Evolutionary conservation across 371 early-diverging fungal genomes (phyloP), one percentile per base, ranked within the genome.

Genomic region (Rhizopus microsporus): DNA sequence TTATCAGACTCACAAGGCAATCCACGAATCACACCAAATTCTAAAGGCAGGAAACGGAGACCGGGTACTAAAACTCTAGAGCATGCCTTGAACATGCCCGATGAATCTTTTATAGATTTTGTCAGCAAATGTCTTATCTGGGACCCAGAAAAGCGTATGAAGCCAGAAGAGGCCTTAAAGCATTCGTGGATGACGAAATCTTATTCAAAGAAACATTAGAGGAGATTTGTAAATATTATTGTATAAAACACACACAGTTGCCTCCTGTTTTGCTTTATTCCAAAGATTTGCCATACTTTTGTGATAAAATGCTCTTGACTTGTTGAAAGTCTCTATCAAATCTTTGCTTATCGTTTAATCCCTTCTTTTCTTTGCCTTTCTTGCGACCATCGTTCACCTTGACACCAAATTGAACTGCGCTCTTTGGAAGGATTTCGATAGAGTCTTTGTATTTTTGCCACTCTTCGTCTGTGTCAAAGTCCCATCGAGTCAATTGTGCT

Each of bases 141-240:
- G 94, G 93, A 94, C 60, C 95, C 96, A 5, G 84, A 87, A 34
- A 80, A 82, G 57, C 84, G 97, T 23, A 80, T 96, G 76, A 87
- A 78, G 34, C 93, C 97, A 17, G 75, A 72, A 4, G 89, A 94
- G 46, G 97, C 92, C 4, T 59, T 91, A 37, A 76, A 80, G 10
- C 91, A 91, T 54, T 83, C 85, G 34, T 91, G 88, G 90, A 55
- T 67, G 23, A 15, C 50, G 13, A 59, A 55, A 56, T 9, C 51
- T 10, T 31, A 37, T 10, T 32, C 37, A 15, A 52, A 23, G 12
- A 54, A 60, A 48, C 37, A 35, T 15, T 46, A 46, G 29, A 46
- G 29, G 16, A 43, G 15, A 43, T 29, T 29, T 46, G 46, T 46
- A 46, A 9, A 46, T 46, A 46, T 9, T 43, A 9, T 15, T 47